phyloP scores from a whole-genome alignment of 1,284 basidiomycete genomes.

The Melampsora americana region DNA sequence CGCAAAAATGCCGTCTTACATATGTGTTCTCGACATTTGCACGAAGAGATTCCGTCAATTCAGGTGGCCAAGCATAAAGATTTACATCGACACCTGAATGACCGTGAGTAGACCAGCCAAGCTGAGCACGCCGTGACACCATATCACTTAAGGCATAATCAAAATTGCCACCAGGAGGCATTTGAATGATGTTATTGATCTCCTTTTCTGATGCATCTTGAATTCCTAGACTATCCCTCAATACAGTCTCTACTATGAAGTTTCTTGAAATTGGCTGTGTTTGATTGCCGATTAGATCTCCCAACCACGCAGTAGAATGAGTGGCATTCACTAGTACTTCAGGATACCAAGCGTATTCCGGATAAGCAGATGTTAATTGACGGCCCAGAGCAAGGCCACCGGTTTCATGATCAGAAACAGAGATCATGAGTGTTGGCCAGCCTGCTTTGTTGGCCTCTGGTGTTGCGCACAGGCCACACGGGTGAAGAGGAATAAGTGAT shows the following conservation, averaged over 20 bases:
- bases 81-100: constrained; percentile 57
- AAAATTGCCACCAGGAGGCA: constrained; percentile 45
- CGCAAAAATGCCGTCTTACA: constrained; percentile 45
- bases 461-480: too few relatives aligned
- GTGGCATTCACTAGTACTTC: constrained; percentile 53
- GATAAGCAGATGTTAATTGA: constrained; percentile 53
- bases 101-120: constrained; percentile 56
- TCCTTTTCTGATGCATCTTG: constrained; percentile 50
- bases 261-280: constrained; percentile 45
- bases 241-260: constrained; percentile 47
- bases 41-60: constrained; percentile 47
- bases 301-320: constrained; percentile 52
- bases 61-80: constrained; percentile 53
- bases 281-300: constrained; percentile 42
- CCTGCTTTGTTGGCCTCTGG: constrained; percentile 49
- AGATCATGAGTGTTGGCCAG: constrained; percentile 53
- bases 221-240: constrained; percentile 50
- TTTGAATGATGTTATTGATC: constrained; percentile 48
- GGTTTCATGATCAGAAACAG: constrained; percentile 56
- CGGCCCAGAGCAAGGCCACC: constrained; percentile 55
- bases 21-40: constrained; percentile 56
- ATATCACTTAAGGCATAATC: constrained; percentile 49
- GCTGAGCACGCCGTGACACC: constrained; percentile 53
- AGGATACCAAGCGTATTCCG: constrained; percentile 53
- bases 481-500: not conserved